phyloP scores from a whole-genome alignment of 73 alveolate genomes.

The Paramecium octaurelia region DNA sequence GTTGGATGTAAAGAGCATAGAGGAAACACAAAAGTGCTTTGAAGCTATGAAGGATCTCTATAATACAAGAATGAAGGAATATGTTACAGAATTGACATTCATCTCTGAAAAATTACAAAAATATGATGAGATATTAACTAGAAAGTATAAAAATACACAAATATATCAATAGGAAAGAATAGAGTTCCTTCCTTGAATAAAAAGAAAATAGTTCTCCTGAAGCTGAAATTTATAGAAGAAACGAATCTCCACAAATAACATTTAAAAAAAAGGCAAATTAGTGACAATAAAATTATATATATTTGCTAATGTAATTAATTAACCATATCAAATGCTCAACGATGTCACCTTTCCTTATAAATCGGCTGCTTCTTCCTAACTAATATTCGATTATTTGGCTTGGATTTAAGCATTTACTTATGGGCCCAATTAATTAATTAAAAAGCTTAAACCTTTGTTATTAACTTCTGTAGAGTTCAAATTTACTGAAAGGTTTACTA shows the following conservation, averaged over 20 bases:
- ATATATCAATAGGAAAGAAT: not conserved
- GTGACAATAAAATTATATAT: not conserved
- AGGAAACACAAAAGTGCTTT: constrained; percentile 50
- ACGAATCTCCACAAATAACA: constrained; percentile 11
- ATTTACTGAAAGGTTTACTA: not conserved
- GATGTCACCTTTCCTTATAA: not conserved
- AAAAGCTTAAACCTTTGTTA: not conserved
- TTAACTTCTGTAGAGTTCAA: not conserved
- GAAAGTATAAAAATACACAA: not conserved
- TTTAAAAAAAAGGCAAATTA: not conserved
- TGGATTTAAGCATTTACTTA: not conserved
- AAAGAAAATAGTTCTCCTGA: constrained; percentile 25
- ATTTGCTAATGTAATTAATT: not conserved
- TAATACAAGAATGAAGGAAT: constrained; percentile 60
- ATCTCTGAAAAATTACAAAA: constrained; percentile 54
- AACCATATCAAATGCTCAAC: not conserved
- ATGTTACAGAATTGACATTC: constrained; percentile 54
- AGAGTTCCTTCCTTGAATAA: constrained; percentile 33
- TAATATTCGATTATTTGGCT: not conserved
- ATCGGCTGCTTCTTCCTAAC: constrained; percentile 7
- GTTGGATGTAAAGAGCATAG: constrained; percentile 39
- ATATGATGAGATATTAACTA: constrained; percentile 50
- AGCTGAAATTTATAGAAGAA: not conserved
- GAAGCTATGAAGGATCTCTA: constrained; percentile 62
- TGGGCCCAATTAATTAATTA: constrained; percentile 2